Evolutionary conservation across 257 asterid genomes (phyloP), one percentile per base, ranked within the genome.

Genomic region (Phtheirospermum japonicum): DNA sequence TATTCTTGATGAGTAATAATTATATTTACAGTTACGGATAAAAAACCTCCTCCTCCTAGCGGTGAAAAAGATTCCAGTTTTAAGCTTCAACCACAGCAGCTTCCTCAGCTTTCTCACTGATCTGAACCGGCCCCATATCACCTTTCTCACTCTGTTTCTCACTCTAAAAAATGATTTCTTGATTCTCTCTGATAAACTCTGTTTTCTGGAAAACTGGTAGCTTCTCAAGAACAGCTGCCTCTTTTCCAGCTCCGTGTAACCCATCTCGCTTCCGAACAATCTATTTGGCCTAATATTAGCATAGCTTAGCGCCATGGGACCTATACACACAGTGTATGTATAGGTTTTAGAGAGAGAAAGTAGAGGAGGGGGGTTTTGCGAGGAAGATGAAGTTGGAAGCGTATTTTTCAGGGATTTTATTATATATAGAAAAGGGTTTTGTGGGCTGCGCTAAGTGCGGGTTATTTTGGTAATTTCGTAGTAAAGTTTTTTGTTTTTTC

Each of bases 191-290:
- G 64, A 17, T 6, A 83, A 61, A 49, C 81, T 85, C 79, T 72
- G 80, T 73, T 87, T 90, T 71, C 97, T 67, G 19, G 94, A 80
- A 45, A 90, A 90, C 26, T 77, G 95, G 60, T 90, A 90, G 79
- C 97, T 90, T 72, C 95, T 77, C 83, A 90, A 68, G 71, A 90
- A 90, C 36, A 90, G 61, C 73, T 78, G 96, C 75, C 97, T 67
- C 71, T 90, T 90, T 65, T 85, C 94, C 69, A 80, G 57, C 37
- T 79, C 94, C 8, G 71, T 67, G 72, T 75, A 71, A 45, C 78
- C 85, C 62, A 56, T 59, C 30, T 75, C 74, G 43, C 66, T 75
- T 46, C 82, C 59, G 59, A 79, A 66, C 53, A 72, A 17, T 65
- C 42, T 66, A 4, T 61, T 50, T 31, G 86, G 68, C 28, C 71